Conservation (phyloP, 345 rosid genomes). For the Citrus unshiu region DNA sequence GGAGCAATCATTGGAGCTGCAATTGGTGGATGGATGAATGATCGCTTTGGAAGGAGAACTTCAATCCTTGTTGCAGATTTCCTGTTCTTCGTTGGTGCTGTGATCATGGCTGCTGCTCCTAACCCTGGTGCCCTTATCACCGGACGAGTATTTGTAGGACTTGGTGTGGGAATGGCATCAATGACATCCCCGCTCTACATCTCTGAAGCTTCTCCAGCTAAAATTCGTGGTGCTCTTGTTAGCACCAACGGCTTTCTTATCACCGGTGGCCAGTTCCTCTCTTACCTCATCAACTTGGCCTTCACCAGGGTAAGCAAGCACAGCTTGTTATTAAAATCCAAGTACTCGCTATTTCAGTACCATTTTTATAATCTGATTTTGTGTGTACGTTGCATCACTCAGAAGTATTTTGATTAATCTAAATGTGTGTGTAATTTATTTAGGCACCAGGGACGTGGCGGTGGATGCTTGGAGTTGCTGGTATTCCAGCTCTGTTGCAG, state of each 20-base stretch:
- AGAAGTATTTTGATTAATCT: background rate
- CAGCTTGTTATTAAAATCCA: background rate
- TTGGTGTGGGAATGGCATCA: constrained; percentile 95
- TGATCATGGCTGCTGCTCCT: constrained; percentile 73
- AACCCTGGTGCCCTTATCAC: constrained; percentile 52
- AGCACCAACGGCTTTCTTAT: constrained; percentile 80
- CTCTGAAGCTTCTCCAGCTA: constrained; percentile 86
- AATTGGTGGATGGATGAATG: constrained; percentile 81
- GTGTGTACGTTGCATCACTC: background rate
- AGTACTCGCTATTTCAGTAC: background rate
- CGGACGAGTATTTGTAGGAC: constrained; percentile 78
- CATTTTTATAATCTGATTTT: background rate
- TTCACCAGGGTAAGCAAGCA: constrained; percentile 50
- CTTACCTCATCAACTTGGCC: constrained; percentile 86
- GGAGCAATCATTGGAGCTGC: constrained; percentile 90
- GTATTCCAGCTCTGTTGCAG: constrained; percentile 76
- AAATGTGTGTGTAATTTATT: background rate
- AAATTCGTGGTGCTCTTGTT: constrained; percentile 86
- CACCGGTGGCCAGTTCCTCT: constrained; percentile 83
- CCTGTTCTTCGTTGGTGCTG: constrained; percentile 68
- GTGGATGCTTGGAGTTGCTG: constrained; percentile 97
- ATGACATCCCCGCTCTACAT: constrained; percentile 91
- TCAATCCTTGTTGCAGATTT: constrained; percentile 65
- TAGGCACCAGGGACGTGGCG: constrained; percentile 84
- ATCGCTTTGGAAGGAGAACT: constrained; percentile 56